phyloP scores from a whole-genome alignment of 805 yeast species.

The Saccharomycopsis fodiens region DNA sequence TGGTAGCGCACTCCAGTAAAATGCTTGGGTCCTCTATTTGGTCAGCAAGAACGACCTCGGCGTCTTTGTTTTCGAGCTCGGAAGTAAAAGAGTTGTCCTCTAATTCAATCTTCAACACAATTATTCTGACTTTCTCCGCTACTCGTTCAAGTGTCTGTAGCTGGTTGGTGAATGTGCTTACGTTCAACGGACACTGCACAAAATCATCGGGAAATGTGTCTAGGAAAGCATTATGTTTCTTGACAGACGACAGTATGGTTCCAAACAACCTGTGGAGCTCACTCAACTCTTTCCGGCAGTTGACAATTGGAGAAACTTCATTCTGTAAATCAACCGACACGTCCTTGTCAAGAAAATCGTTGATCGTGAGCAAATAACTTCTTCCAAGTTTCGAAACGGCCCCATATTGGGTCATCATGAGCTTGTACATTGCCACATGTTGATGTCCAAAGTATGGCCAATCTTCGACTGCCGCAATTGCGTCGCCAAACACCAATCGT shows the following conservation, averaged over 20 bases:
- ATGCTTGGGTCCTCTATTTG: background rate
- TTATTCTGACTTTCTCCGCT: background rate
- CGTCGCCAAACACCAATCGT: no score
- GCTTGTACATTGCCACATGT: background rate
- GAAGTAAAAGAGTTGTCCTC: constrained; percentile 9
- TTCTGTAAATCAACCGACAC: constrained; percentile 1
- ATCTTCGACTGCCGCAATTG: background rate
- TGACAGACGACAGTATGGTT: background rate
- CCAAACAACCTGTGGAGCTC: constrained; percentile 1
- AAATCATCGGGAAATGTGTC: background rate
- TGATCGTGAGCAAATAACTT: background rate
- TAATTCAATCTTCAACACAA: constrained; percentile 1
- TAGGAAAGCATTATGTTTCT: background rate
- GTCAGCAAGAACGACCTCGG: background rate
- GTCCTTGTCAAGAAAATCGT: constrained; percentile 1
- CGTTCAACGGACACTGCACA: background rate
- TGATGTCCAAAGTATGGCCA: constrained; percentile 2
- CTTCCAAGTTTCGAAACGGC: background rate
- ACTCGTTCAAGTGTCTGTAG: background rate
- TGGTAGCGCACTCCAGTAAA: background rate
- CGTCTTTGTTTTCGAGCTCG: constrained; percentile 7
- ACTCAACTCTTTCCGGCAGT: background rate
- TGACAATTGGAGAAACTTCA: background rate
- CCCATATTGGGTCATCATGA: background rate
- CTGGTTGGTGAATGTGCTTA: background rate